phyloP scores from a whole-genome alignment of 2,329 filamentous ascomycete species.

The Sporothrix mexicana region DNA sequence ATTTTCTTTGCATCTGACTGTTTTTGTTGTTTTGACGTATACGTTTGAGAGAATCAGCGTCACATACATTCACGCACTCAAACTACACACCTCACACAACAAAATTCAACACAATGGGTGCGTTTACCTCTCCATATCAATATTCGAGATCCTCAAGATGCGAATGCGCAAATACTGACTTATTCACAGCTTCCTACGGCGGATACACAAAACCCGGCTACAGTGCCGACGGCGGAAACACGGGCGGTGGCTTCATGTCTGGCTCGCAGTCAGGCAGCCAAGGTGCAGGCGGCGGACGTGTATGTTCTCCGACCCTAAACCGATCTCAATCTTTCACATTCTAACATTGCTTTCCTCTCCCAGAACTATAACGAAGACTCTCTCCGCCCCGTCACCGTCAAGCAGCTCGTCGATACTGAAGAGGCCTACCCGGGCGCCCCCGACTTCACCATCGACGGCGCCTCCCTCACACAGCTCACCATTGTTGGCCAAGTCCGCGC shows the following conservation, averaged over 20 bases:
- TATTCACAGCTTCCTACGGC: constrained; percentile 55
- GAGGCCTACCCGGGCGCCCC: constrained; percentile 70
- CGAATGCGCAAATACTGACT: background rate
- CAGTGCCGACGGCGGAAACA: constrained; percentile 62
- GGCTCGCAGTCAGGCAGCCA: constrained; percentile 67
- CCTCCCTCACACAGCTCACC: constrained; percentile 75
- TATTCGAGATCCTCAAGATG: no score
- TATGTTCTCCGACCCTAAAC: background rate
- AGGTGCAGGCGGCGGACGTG: constrained; percentile 46
- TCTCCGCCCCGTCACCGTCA: constrained; percentile 91
- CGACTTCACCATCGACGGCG: constrained; percentile 83
- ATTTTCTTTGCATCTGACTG: constrained; percentile 6
- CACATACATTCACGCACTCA: background rate
- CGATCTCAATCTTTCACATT: background rate
- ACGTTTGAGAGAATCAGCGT: background rate
- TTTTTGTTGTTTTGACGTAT: constrained; percentile 1
- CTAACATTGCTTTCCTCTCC: background rate
- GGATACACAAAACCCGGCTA: constrained; percentile 57
- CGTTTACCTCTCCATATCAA: background rate
- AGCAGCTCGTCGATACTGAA: constrained; percentile 85
- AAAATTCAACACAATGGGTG: constrained; percentile 16
- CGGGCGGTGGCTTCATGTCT: constrained; percentile 67
- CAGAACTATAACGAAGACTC: constrained; percentile 80
- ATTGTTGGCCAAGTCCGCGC: constrained; percentile 90
- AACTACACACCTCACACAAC: background rate